Base-by-base conservation (phyloP, 2,329 filamentous ascomycete genomes). In the Ophiostoma quercus region DNA sequence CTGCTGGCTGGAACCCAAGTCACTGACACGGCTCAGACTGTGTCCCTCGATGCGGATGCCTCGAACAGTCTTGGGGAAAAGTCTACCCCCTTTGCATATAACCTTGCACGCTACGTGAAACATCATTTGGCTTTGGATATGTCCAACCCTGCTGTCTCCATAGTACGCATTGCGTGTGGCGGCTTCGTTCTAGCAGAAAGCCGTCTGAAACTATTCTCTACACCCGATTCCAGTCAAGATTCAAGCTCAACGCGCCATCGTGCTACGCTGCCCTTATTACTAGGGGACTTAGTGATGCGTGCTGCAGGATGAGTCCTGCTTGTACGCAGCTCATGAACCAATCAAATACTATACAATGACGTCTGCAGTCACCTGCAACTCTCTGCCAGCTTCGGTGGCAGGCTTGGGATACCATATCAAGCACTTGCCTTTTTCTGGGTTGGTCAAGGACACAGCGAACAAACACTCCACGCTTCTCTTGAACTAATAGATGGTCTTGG, bases 111-210 rank as follows among this genome's bases (percentile, higher is more conserved):
- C 5, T 87, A 88, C 70, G 71, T 87, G 7, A 76, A 82, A 69
- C 78, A 81, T n/a, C 84, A 87, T 71, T 78, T 87, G 5, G 84
- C 82, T 0, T 76, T 88, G 16, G 80, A 87, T 73, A 73, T 88
- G 72, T 84, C 85, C 69, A 84, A 87, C 73, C 83, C 85, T 0
- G 79, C 81, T n/a, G 84, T 87, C 2, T 78, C 80, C 1, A 76
- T 88, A 32, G 78, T 78, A 14, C 84, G 85, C 72, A 80, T 88
- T 37, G 84, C 84, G 0, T 87, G 85, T 71, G 83, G 82, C 0
- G 85, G 84, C 0, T 88, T 88, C 70, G 82, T 84, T 51, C 77
- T 87, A 12, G 83, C 83, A 0, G 84, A 86, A 71, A 82, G 78
- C 12, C 79, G 84, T 37, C 67, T 87, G 25, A 87, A 87, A 76